phyloP scores from a whole-genome alignment of 164 flowering plant species.

The Protea cynaroides region DNA sequence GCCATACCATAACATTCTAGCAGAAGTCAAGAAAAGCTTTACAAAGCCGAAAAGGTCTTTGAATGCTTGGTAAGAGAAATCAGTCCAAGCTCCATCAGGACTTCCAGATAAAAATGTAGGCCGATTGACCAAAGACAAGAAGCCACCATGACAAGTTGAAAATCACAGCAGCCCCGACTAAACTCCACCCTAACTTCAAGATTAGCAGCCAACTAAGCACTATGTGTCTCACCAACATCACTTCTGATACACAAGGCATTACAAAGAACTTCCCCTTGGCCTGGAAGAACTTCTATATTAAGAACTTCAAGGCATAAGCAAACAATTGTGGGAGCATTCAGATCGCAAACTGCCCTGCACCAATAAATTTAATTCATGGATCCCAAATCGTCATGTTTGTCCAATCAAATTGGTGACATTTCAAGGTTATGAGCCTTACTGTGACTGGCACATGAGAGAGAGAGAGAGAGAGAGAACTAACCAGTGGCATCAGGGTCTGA shows the following conservation, averaged over 20 bases:
- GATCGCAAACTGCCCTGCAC: constrained; percentile 46
- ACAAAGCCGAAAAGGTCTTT: constrained; percentile 47
- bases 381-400: too few relatives aligned
- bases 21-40: constrained; percentile 67
- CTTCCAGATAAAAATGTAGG: constrained; percentile 47
- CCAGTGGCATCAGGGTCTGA: constrained; percentile 52
- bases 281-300: constrained; percentile 60
- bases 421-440: too few relatives aligned
- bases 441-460: too few relatives aligned
- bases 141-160: constrained; percentile 59
- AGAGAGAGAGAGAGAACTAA: constrained; percentile 2
- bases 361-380: too few relatives aligned
- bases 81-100: constrained; percentile 61
- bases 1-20: constrained; percentile 70
- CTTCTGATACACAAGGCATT: constrained; percentile 40
- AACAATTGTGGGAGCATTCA: constrained; percentile 65
- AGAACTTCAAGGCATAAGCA: constrained; percentile 55
- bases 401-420: too few relatives aligned
- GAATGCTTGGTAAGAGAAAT: constrained; percentile 60
- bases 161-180: constrained; percentile 52
- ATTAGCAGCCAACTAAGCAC: constrained; percentile 56
- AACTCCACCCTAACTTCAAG: constrained; percentile 39
- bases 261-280: constrained; percentile 53
- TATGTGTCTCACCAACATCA: constrained; percentile 41
- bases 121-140: constrained; percentile 35